Evolutionary conservation across 2,329 filamentous ascomycete genomes (phyloP).

Genomic region (Aspergillus sp.): DNA sequence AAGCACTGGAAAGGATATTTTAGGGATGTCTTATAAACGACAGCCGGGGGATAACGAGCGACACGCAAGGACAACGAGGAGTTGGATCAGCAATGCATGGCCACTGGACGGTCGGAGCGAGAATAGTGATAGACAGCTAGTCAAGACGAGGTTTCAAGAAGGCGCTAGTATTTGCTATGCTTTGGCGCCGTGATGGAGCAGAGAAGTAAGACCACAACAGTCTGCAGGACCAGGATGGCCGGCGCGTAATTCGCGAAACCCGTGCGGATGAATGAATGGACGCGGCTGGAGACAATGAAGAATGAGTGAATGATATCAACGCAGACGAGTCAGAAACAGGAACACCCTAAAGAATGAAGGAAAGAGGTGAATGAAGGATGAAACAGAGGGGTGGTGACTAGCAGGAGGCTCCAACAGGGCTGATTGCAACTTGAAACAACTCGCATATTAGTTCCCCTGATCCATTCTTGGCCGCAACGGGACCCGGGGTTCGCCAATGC

Average conservation of each 20-base stretch:
- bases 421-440: too few relatives aligned
- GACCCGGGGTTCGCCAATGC: too few relatives aligned
- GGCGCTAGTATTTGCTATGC: too few relatives aligned
- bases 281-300: neutral
- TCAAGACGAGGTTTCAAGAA: neutral
- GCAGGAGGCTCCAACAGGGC: too few relatives aligned
- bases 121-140: neutral
- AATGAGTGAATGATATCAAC: constrained; percentile 2
- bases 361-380: neutral
- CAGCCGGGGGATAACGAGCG: neutral
- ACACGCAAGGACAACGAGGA: neutral
- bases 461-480: too few relatives aligned
- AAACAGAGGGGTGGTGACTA: neutral
- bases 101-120: neutral
- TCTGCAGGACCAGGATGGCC: too few relatives aligned
- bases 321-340: neutral
- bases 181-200: too few relatives aligned
- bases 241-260: too few relatives aligned
- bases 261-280: too few relatives aligned
- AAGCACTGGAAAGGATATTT: neutral
- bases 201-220: too few relatives aligned
- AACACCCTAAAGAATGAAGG: constrained; percentile 1
- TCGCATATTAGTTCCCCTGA: too few relatives aligned
- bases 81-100: neutral
- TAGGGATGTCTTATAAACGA: neutral